Evolutionary conservation across 306 rosid genomes (phyloP), one percentile per base, ranked within the genome.

Genomic region (Castanopsis chinensis): DNA sequence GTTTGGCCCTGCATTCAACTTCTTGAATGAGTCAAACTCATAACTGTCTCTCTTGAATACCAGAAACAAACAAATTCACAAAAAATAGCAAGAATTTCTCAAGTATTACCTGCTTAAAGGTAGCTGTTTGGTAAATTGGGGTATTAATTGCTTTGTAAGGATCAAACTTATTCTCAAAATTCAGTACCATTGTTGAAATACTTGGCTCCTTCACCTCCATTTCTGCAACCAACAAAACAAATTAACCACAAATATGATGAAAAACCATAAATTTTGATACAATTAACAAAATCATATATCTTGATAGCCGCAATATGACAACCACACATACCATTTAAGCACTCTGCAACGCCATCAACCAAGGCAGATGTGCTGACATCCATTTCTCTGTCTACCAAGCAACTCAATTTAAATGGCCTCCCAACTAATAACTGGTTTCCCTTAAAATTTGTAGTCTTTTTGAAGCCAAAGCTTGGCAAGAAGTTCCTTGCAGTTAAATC

Each of bases 71-170:
- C 19, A 59, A 12, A 20, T 30, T 32, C 33, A 13, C 35, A 19
- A 54, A n/a, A 27, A n/a, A 33, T 13, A 61, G 52, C 10, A 45
- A 33, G 52, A 35, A 35, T 32, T 43, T 14, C 9, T 55, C 52
- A 61, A 68, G 4, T n/a, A 21, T 76, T 56, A 94, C 99, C 93
- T 94, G 99, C 93, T 92, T 92, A 78, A 94, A 94, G 73, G 97
- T 94, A 65, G 97, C 95, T 17, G 99, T 94, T 81, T 94, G 99
- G 81, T 92, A 94, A 79, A 92, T 90, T 1, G 99, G 99, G 3
- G 82, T 69, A 78, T 90, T 94, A 72, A 92, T 74, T 69, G 97
- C 91, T 72, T 85, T 86, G 72, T 79, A 94, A 80, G 97, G 97
- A 90, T 92, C 99, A 71, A 86, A 91, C 83, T 87, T 82, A 77